A percentile compares a stretch with the other conserved stretches of the same genome.
Evolutionary conservation across 148 eudicot genomes (phyloP).

Genomic region (Dianthus caryophyllus): DNA sequence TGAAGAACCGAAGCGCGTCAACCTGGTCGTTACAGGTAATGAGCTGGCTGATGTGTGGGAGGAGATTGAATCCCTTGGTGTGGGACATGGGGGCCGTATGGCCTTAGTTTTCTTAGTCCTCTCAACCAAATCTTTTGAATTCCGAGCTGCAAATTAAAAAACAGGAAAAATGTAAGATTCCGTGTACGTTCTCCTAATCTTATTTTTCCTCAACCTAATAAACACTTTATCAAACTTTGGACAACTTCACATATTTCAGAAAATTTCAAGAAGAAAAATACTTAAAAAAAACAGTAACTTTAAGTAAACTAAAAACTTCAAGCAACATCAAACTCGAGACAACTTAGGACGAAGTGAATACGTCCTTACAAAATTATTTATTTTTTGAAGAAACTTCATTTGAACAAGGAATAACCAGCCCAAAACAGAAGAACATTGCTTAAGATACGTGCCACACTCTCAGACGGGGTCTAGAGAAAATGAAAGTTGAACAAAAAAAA

Average conservation of each 20-base stretch:
- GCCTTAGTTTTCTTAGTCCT: slow-evolving; percentile 23
- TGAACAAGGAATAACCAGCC: background rate
- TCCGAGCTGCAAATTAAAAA: slow-evolving; percentile 14
- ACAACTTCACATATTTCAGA: too few relatives aligned
- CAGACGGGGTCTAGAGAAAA: too few relatives aligned
- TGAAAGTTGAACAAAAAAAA: background rate
- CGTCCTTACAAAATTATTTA: background rate
- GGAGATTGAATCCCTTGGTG: slow-evolving; percentile 29
- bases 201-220: too few relatives aligned
- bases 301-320: too few relatives aligned
- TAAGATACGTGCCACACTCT: too few relatives aligned
- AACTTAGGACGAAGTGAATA: too few relatives aligned
- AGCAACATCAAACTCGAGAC: too few relatives aligned
- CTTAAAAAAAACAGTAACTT: too few relatives aligned
- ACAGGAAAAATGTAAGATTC: background rate
- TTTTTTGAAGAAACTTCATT: background rate
- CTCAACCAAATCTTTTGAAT: slow-evolving; percentile 10
- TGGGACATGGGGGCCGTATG: slow-evolving; percentile 31
- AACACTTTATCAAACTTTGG: too few relatives aligned
- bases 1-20: slow-evolving; percentile 17
- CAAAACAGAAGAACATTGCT: background rate
- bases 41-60: slow-evolving; percentile 38
- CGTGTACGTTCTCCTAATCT: too few relatives aligned
- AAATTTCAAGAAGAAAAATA: too few relatives aligned
- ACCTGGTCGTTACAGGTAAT: slow-evolving; percentile 23